Evolutionary conservation across 768 basidiomycete genomes (phyloP).

Genomic region (Tylopilus rubrobrunneus): DNA sequence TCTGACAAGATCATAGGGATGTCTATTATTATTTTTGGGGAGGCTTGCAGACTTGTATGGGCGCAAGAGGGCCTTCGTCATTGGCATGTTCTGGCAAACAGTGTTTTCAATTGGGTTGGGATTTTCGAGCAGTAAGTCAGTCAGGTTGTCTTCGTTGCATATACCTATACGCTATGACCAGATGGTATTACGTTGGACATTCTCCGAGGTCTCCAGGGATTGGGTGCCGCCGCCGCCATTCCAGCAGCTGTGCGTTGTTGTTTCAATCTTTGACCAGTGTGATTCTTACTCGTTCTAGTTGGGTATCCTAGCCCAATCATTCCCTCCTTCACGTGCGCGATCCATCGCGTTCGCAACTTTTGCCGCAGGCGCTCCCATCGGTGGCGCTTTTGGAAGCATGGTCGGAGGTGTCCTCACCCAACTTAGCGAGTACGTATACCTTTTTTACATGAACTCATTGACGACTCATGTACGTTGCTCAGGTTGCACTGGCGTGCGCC

Average conservation of each 20-base stretch:
- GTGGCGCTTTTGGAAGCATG: constrained; percentile 64
- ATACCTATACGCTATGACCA: constrained; percentile 18
- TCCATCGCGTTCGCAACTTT: constrained; percentile 81
- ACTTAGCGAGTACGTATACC: constrained; percentile 33
- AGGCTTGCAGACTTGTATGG: constrained; percentile 80
- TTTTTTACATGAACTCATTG: background rate
- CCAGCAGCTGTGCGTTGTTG: constrained; percentile 56
- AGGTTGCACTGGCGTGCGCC: constrained; percentile 17
- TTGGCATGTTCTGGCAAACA: constrained; percentile 51
- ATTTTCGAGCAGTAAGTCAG: constrained; percentile 48
- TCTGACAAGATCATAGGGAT: constrained; percentile 49
- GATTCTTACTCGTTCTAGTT: constrained; percentile 39
- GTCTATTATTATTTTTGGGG: constrained; percentile 71
- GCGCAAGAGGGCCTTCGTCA: constrained; percentile 60
- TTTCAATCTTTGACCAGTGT: background rate
- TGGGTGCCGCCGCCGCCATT: constrained; percentile 71
- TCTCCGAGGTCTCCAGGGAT: constrained; percentile 73
- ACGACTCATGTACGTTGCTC: background rate
- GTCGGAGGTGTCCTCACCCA: constrained; percentile 71
- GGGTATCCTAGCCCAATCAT: constrained; percentile 78
- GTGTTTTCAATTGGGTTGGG: constrained; percentile 62
- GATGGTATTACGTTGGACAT: constrained; percentile 61
- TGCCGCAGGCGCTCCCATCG: constrained; percentile 79
- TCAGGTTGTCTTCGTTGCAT: background rate
- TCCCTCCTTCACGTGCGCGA: constrained; percentile 63